phyloP scores from a whole-genome alignment of 352 stramenopile genomes.

The Aphanomyces cochlioides region DNA sequence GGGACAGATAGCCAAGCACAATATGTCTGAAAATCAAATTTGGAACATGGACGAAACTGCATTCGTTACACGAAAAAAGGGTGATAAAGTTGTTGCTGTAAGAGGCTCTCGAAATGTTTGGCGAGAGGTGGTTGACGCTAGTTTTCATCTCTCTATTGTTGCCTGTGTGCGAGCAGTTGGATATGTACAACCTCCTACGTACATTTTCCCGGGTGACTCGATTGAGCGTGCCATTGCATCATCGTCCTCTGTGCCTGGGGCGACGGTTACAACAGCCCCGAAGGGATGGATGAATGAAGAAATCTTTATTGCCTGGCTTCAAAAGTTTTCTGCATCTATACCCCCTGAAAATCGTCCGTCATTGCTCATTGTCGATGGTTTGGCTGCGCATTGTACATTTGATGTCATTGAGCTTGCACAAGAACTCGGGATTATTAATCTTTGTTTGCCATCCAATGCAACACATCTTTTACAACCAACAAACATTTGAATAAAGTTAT shows the following conservation, averaged over 20 bases:
- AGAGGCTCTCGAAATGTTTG: slow-evolving; percentile 36
- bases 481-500: too few relatives aligned
- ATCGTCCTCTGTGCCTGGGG: neutral
- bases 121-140: slow-evolving; percentile 5
- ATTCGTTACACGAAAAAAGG: slow-evolving; percentile 28
- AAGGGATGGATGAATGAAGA: slow-evolving; percentile 29
- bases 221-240: neutral
- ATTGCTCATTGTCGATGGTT: slow-evolving; percentile 1
- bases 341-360: neutral
- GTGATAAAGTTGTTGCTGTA: slow-evolving; percentile 30
- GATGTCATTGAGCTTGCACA: neutral
- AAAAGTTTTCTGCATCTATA: too few relatives aligned
- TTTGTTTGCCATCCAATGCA: slow-evolving; percentile 2
- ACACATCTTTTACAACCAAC: slow-evolving; percentile 14
- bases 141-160: slow-evolving; percentile 38
- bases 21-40: neutral
- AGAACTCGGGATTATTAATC: neutral
- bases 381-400: neutral
- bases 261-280: slow-evolving; percentile 27
- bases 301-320: slow-evolving; percentile 20
- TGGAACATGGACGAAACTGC: slow-evolving; percentile 40
- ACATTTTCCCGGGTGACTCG: slow-evolving; percentile 31
- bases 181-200: slow-evolving; percentile 22
- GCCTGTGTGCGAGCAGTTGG: slow-evolving; percentile 30
- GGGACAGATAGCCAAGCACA: neutral